Conservation (phyloP, 345 rosid species). For the Excoecaria agallocha region DNA sequence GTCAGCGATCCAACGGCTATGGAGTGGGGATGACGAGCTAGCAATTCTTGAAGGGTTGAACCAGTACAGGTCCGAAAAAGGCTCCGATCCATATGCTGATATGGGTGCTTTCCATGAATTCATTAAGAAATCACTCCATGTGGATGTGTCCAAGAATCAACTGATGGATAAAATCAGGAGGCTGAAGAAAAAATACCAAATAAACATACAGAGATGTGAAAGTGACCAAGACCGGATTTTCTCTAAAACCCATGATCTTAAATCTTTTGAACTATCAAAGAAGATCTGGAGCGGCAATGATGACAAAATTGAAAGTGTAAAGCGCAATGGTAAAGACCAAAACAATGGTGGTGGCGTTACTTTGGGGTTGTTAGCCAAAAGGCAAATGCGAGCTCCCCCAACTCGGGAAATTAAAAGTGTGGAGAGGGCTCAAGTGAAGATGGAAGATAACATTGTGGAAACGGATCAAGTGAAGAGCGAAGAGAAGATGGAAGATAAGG, state of each 20-base stretch:
- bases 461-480: neutral
- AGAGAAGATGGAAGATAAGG: neutral
- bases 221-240: slow-evolving; percentile 30
- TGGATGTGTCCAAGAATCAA: slow-evolving; percentile 37
- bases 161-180: slow-evolving; percentile 46
- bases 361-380: slow-evolving; percentile 6
- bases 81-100: slow-evolving; percentile 31
- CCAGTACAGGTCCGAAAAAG: slow-evolving; percentile 34
- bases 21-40: slow-evolving; percentile 50
- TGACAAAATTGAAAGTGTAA: neutral
- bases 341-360: neutral
- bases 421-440: neutral
- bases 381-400: neutral
- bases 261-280: slow-evolving; percentile 29
- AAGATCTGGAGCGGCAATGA: slow-evolving; percentile 34
- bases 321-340: neutral
- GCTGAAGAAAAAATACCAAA: slow-evolving; percentile 40
- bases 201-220: slow-evolving; percentile 21
- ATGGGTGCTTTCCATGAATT: slow-evolving; percentile 31
- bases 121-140: slow-evolving; percentile 34
- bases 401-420: neutral
- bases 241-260: slow-evolving; percentile 37
- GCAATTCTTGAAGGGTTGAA: slow-evolving; percentile 37
- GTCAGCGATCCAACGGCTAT: slow-evolving; percentile 31
- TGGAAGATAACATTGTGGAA: neutral